These are phyloP conservation scores for Schizosaccharomyces versatilis DNA, from an alignment of 1,139 yeast genomes.

Conservation along the genomic window DNA sequence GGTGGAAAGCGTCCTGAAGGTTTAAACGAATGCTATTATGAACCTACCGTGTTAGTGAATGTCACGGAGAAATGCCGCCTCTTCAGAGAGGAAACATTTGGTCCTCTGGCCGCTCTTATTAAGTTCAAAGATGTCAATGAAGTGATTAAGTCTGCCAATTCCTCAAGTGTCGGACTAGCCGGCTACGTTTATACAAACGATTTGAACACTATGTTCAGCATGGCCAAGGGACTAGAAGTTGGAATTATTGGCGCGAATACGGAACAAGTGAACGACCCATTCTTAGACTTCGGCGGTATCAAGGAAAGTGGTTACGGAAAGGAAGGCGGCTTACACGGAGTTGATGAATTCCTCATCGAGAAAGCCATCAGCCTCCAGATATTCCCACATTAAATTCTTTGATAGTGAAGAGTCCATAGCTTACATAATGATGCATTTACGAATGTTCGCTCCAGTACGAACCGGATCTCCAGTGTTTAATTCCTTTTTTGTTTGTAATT, in stretches of 20 bases:
- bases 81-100: constrained; percentile 62
- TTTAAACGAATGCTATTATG: constrained; percentile 56
- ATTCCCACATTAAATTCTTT: too few species aligned
- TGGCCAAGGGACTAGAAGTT: constrained; percentile 49
- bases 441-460: too few species aligned
- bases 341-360: constrained; percentile 48
- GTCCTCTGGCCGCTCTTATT: constrained; percentile 67
- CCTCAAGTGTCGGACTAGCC: constrained; percentile 47
- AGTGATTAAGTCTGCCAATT: constrained; percentile 46
- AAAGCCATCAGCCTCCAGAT: constrained; percentile 25
- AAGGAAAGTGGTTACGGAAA: constrained; percentile 66
- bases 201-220: constrained; percentile 37
- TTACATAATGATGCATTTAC: too few species aligned
- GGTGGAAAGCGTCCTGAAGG: constrained; percentile 47
- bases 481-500: too few species aligned
- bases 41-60: constrained; percentile 48
- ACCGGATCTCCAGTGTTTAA: too few species aligned
- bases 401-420: too few species aligned
- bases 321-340: constrained; percentile 56
- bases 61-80: constrained; percentile 45
- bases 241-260: constrained; percentile 71
- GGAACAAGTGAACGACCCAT: constrained; percentile 44
- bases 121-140: constrained; percentile 39
- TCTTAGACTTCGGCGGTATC: constrained; percentile 63
- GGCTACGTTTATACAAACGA: constrained; percentile 57